Conservation (phyloP, 106 monocot genomes). For the Dioscorea dumetorum region DNA sequence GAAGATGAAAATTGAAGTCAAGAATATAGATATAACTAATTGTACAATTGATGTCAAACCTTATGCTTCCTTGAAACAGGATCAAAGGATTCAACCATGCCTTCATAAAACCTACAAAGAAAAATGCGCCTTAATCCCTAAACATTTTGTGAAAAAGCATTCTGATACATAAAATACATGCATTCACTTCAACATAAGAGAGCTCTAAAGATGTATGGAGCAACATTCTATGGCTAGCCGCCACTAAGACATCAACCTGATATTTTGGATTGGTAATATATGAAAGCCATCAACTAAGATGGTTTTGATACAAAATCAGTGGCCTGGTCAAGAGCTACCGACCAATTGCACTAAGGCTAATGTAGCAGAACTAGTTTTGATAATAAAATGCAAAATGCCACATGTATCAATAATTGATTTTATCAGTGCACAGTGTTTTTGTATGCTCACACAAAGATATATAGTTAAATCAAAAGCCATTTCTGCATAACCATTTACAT, state of each 20-base stretch:
- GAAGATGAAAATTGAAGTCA: background rate
- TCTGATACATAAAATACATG: background rate
- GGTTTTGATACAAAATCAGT: background rate
- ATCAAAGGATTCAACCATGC: background rate
- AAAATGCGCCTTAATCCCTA: background rate
- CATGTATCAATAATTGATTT: too few species aligned
- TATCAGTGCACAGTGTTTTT: too few species aligned
- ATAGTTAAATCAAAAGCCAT: too few species aligned
- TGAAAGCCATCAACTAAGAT: background rate
- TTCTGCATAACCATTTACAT: too few species aligned
- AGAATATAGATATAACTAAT: background rate
- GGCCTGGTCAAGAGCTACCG: too few species aligned
- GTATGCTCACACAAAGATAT: too few species aligned
- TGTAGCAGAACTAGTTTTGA: too few species aligned
- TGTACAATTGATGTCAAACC: background rate
- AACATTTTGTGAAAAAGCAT: background rate
- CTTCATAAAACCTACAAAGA: slow-evolving; percentile 4
- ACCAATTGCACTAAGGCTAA: too few species aligned
- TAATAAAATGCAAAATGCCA: too few species aligned
- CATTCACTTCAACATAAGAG: background rate
- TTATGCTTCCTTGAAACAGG: slow-evolving; percentile 8
- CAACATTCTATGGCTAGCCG: background rate
- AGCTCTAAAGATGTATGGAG: background rate
- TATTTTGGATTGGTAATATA: background rate
- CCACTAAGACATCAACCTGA: background rate